These are phyloP conservation scores for Eucalyptus regnans DNA, from an alignment of 345 rosid species.

Conservation along the genomic window DNA sequence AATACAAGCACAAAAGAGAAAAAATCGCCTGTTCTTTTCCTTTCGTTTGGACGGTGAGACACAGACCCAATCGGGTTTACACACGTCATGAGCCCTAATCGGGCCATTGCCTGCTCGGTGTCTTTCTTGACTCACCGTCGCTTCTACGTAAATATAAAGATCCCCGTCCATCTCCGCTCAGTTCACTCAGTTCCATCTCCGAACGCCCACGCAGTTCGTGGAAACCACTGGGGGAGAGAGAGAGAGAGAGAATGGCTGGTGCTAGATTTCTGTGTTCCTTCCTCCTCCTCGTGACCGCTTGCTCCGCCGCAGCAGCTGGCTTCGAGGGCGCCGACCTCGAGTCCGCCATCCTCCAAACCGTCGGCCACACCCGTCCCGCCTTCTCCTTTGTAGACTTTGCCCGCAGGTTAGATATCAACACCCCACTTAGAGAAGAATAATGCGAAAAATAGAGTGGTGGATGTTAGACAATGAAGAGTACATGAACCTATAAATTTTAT, in stretches of 20 bases:
- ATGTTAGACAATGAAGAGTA: neutral
- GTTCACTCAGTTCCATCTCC: neutral
- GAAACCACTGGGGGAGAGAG: neutral
- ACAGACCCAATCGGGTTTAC: neutral
- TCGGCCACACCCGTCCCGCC: constrained; percentile 40
- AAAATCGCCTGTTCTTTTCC: neutral
- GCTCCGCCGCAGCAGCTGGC: constrained; percentile 18
- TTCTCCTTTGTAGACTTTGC: constrained; percentile 68
- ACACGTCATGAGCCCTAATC: neutral
- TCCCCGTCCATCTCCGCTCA: neutral
- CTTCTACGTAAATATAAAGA: neutral
- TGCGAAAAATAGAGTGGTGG: neutral
- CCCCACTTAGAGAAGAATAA: neutral
- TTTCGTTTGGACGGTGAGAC: neutral
- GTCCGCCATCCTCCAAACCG: constrained; percentile 26
- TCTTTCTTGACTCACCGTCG: neutral
- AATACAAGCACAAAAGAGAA: neutral
- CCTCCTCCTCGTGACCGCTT: constrained; percentile 17
- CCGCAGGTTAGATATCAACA: constrained; percentile 18
- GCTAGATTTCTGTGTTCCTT: neutral
- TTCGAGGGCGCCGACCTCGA: constrained; percentile 50
- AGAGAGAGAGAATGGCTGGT: neutral
- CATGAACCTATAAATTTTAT: neutral
- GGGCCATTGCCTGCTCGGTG: neutral
- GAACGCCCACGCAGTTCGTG: neutral